phyloP scores from a whole-genome alignment of 75 land plant genomes.

The Picea glauca region DNA sequence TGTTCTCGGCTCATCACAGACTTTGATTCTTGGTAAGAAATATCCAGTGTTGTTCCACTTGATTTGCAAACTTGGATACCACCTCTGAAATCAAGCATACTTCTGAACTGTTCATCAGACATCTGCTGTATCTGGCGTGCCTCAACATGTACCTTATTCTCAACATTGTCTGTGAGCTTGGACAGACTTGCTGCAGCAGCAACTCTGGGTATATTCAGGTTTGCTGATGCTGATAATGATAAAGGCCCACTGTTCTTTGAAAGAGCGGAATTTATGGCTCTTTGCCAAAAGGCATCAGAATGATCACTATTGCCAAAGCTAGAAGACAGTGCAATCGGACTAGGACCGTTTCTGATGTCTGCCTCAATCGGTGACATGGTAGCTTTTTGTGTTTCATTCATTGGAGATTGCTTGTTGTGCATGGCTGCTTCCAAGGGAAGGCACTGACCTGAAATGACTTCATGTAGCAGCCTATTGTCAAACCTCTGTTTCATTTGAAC shows the following conservation, averaged over 20 bases:
- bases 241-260: slow-evolving; percentile 9
- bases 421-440: slow-evolving; percentile 1
- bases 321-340: slow-evolving; percentile 1
- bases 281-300: slow-evolving; percentile 10
- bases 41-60: background rate
- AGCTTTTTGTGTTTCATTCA: slow-evolving; percentile 2
- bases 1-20: background rate
- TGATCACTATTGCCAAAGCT: slow-evolving; percentile 8
- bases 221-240: slow-evolving; percentile 8
- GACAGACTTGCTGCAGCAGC: background rate
- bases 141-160: background rate
- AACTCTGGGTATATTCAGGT: slow-evolving; percentile 2
- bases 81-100: slow-evolving; percentile 5
- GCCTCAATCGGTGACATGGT: background rate
- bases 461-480: slow-evolving; percentile 11
- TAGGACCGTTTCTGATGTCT: background rate
- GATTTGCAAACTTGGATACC: background rate
- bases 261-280: background rate
- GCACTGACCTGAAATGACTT: background rate
- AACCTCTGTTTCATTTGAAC: slow-evolving; percentile 9
- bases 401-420: background rate
- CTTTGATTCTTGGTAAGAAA: slow-evolving; percentile 5
- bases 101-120: slow-evolving; percentile 7
- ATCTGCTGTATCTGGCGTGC: background rate
- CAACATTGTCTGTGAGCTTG: background rate